These are phyloP conservation scores for Solanum peruvianum DNA, from an alignment of 257 asterid species.

Conservation along the genomic window DNA sequence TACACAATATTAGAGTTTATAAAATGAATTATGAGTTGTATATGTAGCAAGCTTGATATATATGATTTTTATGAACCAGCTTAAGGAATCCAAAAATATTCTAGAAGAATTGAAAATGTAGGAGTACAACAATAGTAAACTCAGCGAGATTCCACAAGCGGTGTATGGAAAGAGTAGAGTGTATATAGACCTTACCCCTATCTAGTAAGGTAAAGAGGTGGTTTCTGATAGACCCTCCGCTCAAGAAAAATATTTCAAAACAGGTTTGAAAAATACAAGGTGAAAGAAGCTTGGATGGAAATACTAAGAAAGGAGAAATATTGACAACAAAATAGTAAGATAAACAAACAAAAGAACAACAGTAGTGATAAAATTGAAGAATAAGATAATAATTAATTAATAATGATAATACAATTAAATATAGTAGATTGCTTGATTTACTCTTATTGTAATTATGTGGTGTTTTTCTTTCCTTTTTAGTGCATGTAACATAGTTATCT, in stretches of 20 bases:
- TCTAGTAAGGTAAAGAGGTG: not conserved
- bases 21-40: too few species aligned
- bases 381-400: not conserved
- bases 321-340: not conserved
- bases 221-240: not conserved
- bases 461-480: not conserved
- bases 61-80: not conserved
- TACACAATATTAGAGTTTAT: too few species aligned
- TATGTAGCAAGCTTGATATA: not conserved
- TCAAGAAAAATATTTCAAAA: not conserved
- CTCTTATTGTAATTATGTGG: not conserved
- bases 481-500: not conserved
- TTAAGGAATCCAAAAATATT: not conserved
- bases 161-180: not conserved
- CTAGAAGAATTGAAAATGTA: not conserved
- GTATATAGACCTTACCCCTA: not conserved
- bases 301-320: not conserved
- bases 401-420: not conserved
- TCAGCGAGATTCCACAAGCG: not conserved
- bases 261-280: not conserved
- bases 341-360: not conserved
- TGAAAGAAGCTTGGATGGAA: not conserved
- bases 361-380: not conserved
- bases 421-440: not conserved
- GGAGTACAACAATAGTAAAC: not conserved